Base-by-base conservation (phyloP, 2,329 filamentous ascomycete species). In the Verticillium nubilum region DNA sequence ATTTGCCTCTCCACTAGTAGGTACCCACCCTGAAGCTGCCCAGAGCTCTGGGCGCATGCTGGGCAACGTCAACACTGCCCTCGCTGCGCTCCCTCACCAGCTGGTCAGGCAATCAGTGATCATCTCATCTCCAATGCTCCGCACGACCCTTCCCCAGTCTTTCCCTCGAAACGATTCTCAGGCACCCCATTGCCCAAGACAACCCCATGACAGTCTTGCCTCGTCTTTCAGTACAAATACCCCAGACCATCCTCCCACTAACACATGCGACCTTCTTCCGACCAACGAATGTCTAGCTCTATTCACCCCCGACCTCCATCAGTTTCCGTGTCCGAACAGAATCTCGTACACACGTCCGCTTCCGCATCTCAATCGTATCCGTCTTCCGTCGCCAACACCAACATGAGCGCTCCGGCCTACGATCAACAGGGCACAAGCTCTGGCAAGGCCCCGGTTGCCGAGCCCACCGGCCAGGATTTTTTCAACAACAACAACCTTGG, bases 361-460 rank as follows among this genome's bases (percentile, higher is more conserved):
- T 28, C 52, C 52, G 7, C 25, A 27, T 28, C 52, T 15, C 52
- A 29, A n/a, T 29, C 52, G 25, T 47, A 47, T 47, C 37, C 37
- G 37, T 47, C 37, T 12, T 47, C 52, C n/a, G 13, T 53, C 25
- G 52, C 52, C 62, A 28, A 59, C 54, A 28, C 57, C 25, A 56
- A 58, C 47, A 63, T 63, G 62, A 63, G 62, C 57, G 60, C 61
- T 29, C 35, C 59, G n/a, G 58, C 29, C 17, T 28, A 47, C 26
- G 58, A 56, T 25, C 56, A 62, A 12, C 60, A 56, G 25, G 60
- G 62, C 42, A 57, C 62, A 17, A 58, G 60, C 19, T 57, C 60
- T 50, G 62, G 62, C 47, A 63, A 63, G 60, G 57, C 54, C 37
- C 58, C 56, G 28, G 62, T 60, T 19, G 56, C 60, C 37, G 60